Conservation (phyloP, 176 grass and related monocot species). For the Cocos nucifera region DNA sequence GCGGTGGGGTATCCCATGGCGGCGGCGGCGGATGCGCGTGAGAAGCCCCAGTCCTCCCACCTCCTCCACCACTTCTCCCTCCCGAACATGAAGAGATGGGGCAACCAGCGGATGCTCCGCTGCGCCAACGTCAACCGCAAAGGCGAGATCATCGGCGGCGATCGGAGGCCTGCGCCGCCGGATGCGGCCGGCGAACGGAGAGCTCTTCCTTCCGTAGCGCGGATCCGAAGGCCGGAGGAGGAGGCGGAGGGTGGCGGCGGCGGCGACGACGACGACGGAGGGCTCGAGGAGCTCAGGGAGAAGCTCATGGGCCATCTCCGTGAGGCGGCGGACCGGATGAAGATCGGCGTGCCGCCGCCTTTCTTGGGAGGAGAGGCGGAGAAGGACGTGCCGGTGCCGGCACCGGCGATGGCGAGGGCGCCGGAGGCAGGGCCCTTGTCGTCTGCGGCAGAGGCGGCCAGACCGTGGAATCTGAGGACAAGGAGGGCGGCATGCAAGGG, state of each 20-base stretch:
- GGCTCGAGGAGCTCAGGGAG: conserved; percentile 30
- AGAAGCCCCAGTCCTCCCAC: no score
- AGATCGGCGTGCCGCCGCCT: conserved; percentile 4
- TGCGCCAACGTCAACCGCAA: conserved; percentile 17
- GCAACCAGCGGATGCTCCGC: conserved; percentile 42
- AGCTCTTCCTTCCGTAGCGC: neutral
- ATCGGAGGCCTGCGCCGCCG: neutral
- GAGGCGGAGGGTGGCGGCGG: conserved; percentile 12
- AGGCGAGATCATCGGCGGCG: conserved; percentile 7
- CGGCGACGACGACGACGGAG: conserved; percentile 23
- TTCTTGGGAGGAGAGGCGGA: neutral
- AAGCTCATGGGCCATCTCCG: conserved; percentile 23
- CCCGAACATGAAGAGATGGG: conserved; percentile 54
- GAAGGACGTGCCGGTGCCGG: neutral
- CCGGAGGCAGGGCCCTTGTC: neutral
- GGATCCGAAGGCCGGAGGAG: neutral
- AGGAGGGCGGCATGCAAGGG: conserved; percentile 22
- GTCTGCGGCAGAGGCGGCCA: neutral
- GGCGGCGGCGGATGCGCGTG: no score
- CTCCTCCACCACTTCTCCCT: conserved; percentile 14
- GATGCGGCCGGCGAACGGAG: neutral
- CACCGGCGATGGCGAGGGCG: neutral
- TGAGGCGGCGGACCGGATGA: conserved; percentile 30
- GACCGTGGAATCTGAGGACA: conserved; percentile 81
- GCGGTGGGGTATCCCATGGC: no score